These are phyloP conservation scores for Pythium chondricola DNA, from an alignment of 352 stramenopile species.

Conservation along the genomic window DNA sequence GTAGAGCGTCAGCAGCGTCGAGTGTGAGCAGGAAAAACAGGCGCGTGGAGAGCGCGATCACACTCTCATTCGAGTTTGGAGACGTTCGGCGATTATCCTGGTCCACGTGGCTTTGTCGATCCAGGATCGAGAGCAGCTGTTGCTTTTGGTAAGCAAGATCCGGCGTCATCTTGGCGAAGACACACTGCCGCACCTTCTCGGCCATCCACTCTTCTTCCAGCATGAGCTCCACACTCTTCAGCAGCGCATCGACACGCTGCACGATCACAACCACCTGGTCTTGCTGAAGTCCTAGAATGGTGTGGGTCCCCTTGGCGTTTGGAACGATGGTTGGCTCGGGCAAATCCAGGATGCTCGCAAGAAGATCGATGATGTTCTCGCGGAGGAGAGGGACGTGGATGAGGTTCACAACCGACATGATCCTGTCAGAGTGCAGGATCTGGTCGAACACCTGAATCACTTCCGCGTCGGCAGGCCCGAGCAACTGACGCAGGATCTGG, in stretches of 20 bases:
- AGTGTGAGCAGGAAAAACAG: constrained; percentile 83
- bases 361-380: constrained; percentile 79
- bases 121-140: constrained; percentile 71
- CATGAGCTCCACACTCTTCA: constrained; percentile 84
- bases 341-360: constrained; percentile 79
- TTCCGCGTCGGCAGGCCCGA: constrained; percentile 61
- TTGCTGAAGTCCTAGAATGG: constrained; percentile 53
- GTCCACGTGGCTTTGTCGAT: constrained; percentile 54
- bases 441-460: constrained; percentile 63
- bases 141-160: constrained; percentile 77
- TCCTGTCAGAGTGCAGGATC: constrained; percentile 41
- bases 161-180: constrained; percentile 69
- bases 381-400: constrained; percentile 68
- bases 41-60: constrained; percentile 70
- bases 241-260: constrained; percentile 61
- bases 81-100: constrained; percentile 39
- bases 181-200: constrained; percentile 69
- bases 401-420: constrained; percentile 60
- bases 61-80: constrained; percentile 71
- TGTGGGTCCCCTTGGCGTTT: constrained; percentile 19
- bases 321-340: constrained; percentile 67
- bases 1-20: constrained; percentile 74
- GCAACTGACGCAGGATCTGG: constrained; percentile 73
- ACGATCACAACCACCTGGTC: constrained; percentile 75
- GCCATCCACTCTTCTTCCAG: constrained; percentile 86